Base-by-base conservation (phyloP, 1,284 basidiomycete genomes). In the Neolentinus lepideus region DNA sequence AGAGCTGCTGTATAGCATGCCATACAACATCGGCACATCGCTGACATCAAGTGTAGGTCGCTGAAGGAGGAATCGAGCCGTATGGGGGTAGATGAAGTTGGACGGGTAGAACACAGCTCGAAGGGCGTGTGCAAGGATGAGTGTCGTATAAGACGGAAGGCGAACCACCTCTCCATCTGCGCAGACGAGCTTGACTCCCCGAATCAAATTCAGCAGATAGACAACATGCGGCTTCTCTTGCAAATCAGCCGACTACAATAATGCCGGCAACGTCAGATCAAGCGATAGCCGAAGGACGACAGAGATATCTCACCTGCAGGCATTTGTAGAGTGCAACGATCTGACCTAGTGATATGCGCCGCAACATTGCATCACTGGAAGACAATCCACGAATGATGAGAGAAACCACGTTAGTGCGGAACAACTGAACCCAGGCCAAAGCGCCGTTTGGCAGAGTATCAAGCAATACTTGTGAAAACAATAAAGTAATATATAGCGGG, bases 21-120 rank as follows among this genome's bases (percentile, higher is more conserved):
- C 77, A 68, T 90, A 93, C 33, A 97, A 72, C 80, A 94, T 80
- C 0, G 94, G 94, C 1, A 95, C 88, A 64, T 96, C 93, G 3
- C 67, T 70, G 0, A 71, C 70, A 66, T 95, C 92, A 10, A 95
- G 71, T 46, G 79, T 75, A 0, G 91, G 85, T 24, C 93, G 80
- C 69, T 95, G 92, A 0, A 96, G 77, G 6, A 96, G 78, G 76
- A 94, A 94, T 3, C 86, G 80, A 2, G 88, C 84, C 1, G 87
- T 84, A 24, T 86, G 67, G 0, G 92, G 92, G 66, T 93, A 95
- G 38, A 88, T 81, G 70, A 90, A 90, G 56, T 85, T 83, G 3
- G 85, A 81, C 0, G 92, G 92, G 61, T 87, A 85, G 65, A 89
- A 92, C 22, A 94, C 74, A 0, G 83, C 80, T 35, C 88, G 80